Evolutionary conservation across 2,329 filamentous ascomycete species (phyloP).

Genomic region (Penicillium sclerotigenum): DNA sequence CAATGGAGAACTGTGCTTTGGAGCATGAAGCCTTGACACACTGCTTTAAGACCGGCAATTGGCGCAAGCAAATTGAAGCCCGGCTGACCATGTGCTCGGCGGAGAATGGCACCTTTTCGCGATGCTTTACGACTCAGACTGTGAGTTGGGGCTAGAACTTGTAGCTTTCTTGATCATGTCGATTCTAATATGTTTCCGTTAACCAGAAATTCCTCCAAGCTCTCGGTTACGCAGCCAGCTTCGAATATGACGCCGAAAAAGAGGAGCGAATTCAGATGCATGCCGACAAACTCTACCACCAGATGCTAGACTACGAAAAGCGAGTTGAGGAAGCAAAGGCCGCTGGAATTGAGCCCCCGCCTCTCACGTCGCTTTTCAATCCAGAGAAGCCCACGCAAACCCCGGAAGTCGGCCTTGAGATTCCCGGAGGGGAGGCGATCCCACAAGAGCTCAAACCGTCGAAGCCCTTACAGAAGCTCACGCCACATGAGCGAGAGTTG

Average conservation of each 20-base stretch:
- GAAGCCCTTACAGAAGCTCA: constrained; percentile 41
- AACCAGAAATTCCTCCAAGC: constrained; percentile 79
- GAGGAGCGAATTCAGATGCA: constrained; percentile 95
- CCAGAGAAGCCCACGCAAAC: constrained; percentile 27
- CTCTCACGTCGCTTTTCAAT: constrained; percentile 46
- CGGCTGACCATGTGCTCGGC: constrained; percentile 73
- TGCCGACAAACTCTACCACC: constrained; percentile 83
- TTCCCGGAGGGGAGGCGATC: constrained; percentile 37
- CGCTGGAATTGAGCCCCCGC: constrained; percentile 42
- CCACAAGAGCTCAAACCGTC: constrained; percentile 37
- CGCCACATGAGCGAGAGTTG: constrained; percentile 47
- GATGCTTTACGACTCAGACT: constrained; percentile 85
- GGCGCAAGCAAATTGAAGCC: constrained; percentile 54
- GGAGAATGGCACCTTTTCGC: constrained; percentile 73
- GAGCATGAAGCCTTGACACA: constrained; percentile 79
- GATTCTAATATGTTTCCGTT: background rate
- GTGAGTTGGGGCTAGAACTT: constrained; percentile 46
- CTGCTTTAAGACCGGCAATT: constrained; percentile 73
- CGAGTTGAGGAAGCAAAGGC: constrained; percentile 60
- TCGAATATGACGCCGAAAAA: constrained; percentile 61
- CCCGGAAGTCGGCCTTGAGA: constrained; percentile 25
- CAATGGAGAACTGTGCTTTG: constrained; percentile 87
- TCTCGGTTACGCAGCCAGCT: constrained; percentile 74
- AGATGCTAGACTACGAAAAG: constrained; percentile 78
- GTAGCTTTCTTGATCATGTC: background rate